Evolutionary conservation across 805 yeast species (phyloP).

Genomic region (Myxozyma nipponensis): DNA sequence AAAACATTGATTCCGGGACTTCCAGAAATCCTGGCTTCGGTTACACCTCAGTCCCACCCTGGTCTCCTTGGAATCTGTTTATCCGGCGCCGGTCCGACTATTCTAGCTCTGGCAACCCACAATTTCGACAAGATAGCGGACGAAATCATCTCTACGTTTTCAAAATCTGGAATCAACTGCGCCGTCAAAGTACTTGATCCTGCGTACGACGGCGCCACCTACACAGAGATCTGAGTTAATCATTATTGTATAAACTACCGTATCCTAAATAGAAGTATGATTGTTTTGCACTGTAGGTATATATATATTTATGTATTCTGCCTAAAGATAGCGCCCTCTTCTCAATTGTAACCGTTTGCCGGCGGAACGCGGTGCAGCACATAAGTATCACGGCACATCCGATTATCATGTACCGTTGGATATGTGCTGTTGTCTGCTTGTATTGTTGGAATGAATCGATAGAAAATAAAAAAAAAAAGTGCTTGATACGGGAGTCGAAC

Average conservation of each 20-base stretch:
- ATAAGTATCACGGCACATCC: too few species aligned
- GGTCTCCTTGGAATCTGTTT: slow-evolving; percentile 92
- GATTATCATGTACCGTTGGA: too few species aligned
- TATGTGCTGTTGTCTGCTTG: too few species aligned
- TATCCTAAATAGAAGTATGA: too few species aligned
- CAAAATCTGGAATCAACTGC: slow-evolving; percentile 63
- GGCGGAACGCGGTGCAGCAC: too few species aligned
- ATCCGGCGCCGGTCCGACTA: slow-evolving; percentile 98
- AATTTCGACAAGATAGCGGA: slow-evolving; percentile 79
- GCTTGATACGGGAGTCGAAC: slow-evolving; percentile 2
- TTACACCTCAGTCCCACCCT: slow-evolving; percentile 71
- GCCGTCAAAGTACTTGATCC: slow-evolving; percentile 79
- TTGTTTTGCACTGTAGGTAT: too few species aligned
- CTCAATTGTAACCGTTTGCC: too few species aligned
- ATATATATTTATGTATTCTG: too few species aligned
- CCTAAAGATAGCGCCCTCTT: too few species aligned
- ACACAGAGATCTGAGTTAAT: not conserved
- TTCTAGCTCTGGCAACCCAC: slow-evolving; percentile 85
- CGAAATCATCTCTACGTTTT: slow-evolving; percentile 67
- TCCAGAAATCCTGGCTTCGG: slow-evolving; percentile 67
- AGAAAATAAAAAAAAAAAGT: not conserved
- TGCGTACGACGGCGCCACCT: slow-evolving; percentile 82
- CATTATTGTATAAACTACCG: too few species aligned
- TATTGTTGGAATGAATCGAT: too few species aligned
- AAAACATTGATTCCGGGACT: slow-evolving; percentile 88